phyloP scores from a whole-genome alignment of 495 filamentous ascomycete genomes.

The Penicillium mononematosum region DNA sequence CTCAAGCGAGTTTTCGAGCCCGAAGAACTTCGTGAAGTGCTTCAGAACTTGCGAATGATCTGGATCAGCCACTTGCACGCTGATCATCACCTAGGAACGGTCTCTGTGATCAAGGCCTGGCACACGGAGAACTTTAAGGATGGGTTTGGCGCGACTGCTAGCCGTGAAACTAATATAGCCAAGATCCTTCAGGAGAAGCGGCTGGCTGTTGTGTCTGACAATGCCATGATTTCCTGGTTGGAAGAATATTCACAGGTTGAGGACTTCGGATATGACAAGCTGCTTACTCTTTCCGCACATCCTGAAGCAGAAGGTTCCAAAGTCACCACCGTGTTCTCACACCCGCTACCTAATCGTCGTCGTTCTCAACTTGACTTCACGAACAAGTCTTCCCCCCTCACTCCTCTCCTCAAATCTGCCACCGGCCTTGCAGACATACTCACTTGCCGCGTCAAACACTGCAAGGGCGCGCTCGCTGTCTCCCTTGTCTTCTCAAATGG shows the following conservation, averaged over 20 bases:
- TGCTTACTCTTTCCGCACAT: conserved; percentile 48
- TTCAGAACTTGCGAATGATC: conserved; percentile 76
- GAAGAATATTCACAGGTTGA: conserved; percentile 76
- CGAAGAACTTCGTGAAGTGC: conserved; percentile 61
- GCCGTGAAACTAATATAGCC: conserved; percentile 28
- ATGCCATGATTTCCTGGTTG: conserved; percentile 68
- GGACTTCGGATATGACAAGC: conserved; percentile 65
- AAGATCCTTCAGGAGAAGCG: conserved; percentile 47
- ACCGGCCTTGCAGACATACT: conserved; percentile 45
- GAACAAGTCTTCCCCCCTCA: conserved; percentile 26
- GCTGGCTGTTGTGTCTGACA: conserved; percentile 60
- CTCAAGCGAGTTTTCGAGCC: conserved; percentile 68
- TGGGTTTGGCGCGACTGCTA: conserved; percentile 27
- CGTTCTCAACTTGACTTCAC: conserved; percentile 29
- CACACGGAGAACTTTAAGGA: conserved; percentile 50
- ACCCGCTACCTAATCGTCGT: conserved; percentile 33
- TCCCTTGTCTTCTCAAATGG: conserved; percentile 72
- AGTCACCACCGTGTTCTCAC: conserved; percentile 29
- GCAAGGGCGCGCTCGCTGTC: conserved; percentile 71
- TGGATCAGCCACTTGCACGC: conserved; percentile 97
- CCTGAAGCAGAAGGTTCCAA: conserved; percentile 15
- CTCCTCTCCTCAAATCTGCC: conserved; percentile 37
- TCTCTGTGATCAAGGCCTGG: conserved; percentile 76
- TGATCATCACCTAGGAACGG: conserved; percentile 89
- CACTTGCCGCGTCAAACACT: conserved; percentile 71